phyloP scores from a whole-genome alignment of 345 rosid species.

The Hibiscus trionum region DNA sequence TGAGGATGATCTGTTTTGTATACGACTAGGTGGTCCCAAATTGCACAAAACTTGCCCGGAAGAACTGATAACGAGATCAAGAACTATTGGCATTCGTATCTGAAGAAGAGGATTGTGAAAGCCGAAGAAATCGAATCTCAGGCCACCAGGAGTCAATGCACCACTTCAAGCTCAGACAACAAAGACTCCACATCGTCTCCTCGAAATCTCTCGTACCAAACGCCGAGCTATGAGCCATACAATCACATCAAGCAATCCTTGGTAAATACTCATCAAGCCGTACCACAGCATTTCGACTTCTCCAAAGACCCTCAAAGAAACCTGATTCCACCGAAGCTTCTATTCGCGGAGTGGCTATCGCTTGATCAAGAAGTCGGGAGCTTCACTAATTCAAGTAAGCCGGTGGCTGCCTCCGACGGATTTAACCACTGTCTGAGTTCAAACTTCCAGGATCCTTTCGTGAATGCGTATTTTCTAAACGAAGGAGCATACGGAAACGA shows the following conservation, averaged over 20 bases:
- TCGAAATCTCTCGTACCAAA: slow-evolving; percentile 9
- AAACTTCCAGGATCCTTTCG: slow-evolving; percentile 20
- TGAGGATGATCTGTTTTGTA: background rate
- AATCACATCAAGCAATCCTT: slow-evolving; percentile 16
- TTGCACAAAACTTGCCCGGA: slow-evolving; percentile 80
- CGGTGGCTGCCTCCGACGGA: slow-evolving; percentile 11
- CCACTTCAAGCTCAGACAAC: slow-evolving; percentile 30
- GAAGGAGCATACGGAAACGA: slow-evolving; percentile 23
- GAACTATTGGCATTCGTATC: slow-evolving; percentile 85
- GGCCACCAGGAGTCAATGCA: slow-evolving; percentile 12
- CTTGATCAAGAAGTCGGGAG: slow-evolving; percentile 19
- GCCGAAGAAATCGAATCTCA: slow-evolving; percentile 28
- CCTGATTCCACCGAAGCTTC: slow-evolving; percentile 33
- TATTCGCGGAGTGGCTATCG: slow-evolving; percentile 73
- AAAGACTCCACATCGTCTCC: slow-evolving; percentile 28
- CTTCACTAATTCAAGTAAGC: background rate
- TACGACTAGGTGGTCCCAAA: slow-evolving; percentile 71
- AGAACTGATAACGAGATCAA: slow-evolving; percentile 95
- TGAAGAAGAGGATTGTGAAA: slow-evolving; percentile 58
- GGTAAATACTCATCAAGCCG: slow-evolving; percentile 13
- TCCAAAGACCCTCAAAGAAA: slow-evolving; percentile 12
- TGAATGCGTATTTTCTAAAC: slow-evolving; percentile 11
- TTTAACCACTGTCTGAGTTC: slow-evolving; percentile 15
- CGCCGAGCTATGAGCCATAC: slow-evolving; percentile 20
- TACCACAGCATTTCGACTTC: slow-evolving; percentile 16